Base-by-base conservation (phyloP, 1,284 basidiomycete genomes). In the Lentinula novae-zelandiae region DNA sequence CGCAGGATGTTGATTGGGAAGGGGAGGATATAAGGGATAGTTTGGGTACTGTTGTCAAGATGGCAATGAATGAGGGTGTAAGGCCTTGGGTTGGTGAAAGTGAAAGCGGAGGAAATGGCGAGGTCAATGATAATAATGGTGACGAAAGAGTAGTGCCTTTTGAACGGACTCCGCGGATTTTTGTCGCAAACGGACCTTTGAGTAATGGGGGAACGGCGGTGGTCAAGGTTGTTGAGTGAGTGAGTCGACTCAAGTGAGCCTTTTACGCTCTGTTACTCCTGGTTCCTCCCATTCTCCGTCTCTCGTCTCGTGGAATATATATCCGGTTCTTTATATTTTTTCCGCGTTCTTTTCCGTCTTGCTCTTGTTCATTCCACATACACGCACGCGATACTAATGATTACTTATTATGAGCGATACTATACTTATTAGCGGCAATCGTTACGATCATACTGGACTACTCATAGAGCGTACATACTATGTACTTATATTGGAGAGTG, bases 1-100 rank as follows among this genome's bases (percentile, higher is more conserved):
- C 82, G 31, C 86, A 87, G 57, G 90, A 92, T 69, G 82, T 92
- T 38, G 90, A 92, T 71, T 87, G 84, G 78, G 87, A 91, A 67
- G 90, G 90, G n/a, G 79, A 83, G 62, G 86, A 90, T 70, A 79
- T 92, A 48, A 75, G 83, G 9, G 86, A 89, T 65, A 82, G 82
- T 55, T 71, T 92, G 33, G 81, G 75, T n/a, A 80, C 78, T 9
- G 79, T 89, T 31, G 64, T 88, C 58, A 75, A 75, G 48, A 76
- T 86, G 69, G 82, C 79, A 20, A 61, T 78, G 53, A 75, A 78
- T 57, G 74, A 76, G 44, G 75, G 75, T 2, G 69, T 83, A 33
- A 70, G 76, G 57, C 83, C 82, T 7, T 71, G 73, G 62, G 69
- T 81, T 12, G 74, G 68, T 1, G 64, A 64, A 34, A 31, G 27